Evolutionary conservation across 768 basidiomycete genomes (phyloP).

Genomic region (Rhodotorula diobovata): DNA sequence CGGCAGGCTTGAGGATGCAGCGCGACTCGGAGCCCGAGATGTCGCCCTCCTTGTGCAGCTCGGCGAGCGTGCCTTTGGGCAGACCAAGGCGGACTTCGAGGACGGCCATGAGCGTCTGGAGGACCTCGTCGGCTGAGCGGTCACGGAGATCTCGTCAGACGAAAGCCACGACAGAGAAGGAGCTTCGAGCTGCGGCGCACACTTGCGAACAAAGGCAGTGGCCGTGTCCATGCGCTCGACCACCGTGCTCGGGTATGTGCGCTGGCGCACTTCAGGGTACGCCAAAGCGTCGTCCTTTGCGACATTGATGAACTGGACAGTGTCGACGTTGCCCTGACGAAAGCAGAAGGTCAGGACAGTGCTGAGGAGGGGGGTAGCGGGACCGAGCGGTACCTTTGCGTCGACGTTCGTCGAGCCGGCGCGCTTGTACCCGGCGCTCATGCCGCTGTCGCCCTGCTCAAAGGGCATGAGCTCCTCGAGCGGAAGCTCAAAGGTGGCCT

Average conservation of each 20-base stretch:
- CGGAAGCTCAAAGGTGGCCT: conserved; percentile 56
- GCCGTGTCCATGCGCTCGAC: conserved; percentile 56
- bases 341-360: too few relatives aligned
- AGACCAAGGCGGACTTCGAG: conserved; percentile 60
- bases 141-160: background rate
- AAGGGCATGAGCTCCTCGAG: conserved; percentile 59
- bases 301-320: conserved; percentile 59
- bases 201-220: conserved; percentile 57
- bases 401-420: conserved; percentile 18
- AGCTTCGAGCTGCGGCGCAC: background rate
- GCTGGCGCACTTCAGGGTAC: conserved; percentile 56
- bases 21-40: conserved; percentile 60
- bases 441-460: conserved; percentile 52
- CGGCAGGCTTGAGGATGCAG: conserved; percentile 54
- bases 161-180: too few relatives aligned
- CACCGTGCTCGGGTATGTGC: conserved; percentile 59
- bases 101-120: conserved; percentile 54
- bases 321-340: conserved; percentile 56
- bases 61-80: conserved; percentile 53
- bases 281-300: conserved; percentile 65
- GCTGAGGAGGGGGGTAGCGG: too few relatives aligned
- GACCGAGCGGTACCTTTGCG: conserved; percentile 45
- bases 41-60: conserved; percentile 52
- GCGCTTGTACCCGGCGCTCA: conserved; percentile 55
- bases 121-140: conserved; percentile 56